Base-by-base conservation (phyloP, 2,329 filamentous ascomycete genomes). In the Aspergillus pseudotamarii region DNA sequence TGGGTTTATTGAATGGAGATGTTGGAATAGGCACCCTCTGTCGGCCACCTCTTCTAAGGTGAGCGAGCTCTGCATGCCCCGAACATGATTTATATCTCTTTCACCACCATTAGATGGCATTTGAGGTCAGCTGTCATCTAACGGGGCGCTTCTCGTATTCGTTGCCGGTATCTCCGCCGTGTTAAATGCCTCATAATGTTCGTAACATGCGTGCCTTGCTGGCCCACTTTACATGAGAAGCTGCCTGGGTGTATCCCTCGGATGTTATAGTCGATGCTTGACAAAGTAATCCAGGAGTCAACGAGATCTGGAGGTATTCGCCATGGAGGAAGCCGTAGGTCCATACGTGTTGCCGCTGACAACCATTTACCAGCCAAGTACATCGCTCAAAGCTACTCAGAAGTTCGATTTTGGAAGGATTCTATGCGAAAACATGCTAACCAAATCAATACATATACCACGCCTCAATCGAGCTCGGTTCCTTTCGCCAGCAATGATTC, bases 191-290 rank as follows among this genome's bases (percentile, higher is more conserved):
- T 36, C 57, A 59, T 41, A 26, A 6, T 6, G 12, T 41, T 14
- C 4, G 4, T 12, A 91, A 88, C 92, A 96, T 21, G 4, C 11
- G 43, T 46, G 43, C n/a, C 43, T 4, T 23, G 43, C 4, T 6
- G 9, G 10, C n/a, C 43, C 21, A n/a, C 19, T n/a, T 8, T 3
- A 41, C 38, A 5, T 41, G 2, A 10, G 19, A 41, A n/a, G 16
- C n/a, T n/a, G n/a, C 2, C n/a, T 11, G 10, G 4, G n/a, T 6
- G n/a, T 11, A 21, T 46, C 4, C n/a, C n/a, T 46, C n/a, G 4
- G n/a, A 21, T 2, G 43, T 23, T 46, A 23, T 11, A 46, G 23
- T 14, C 2, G 43, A 23, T 6, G 10, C n/a, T 23, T 46, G n/a
- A 23, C 21, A 14, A 6, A 16, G 6, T 16, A 0, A 16, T 1